Percentiles rank a stretch among this genome's conserved stretches.
These are phyloP conservation scores for Globisporangium cederbergense DNA, from an alignment of 352 stramenopile genomes.

Conservation along the genomic window DNA sequence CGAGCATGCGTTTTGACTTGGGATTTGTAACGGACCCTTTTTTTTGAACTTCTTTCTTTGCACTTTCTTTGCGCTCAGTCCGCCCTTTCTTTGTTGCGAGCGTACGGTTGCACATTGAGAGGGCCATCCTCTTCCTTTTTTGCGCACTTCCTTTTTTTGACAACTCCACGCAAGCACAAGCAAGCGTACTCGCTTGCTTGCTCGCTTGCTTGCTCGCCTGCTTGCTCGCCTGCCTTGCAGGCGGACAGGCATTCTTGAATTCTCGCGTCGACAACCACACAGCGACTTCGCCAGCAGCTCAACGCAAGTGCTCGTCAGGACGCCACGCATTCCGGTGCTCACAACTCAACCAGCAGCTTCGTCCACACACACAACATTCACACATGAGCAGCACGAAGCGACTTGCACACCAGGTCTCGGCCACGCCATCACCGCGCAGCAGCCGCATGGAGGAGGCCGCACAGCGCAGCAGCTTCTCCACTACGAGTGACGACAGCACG, in stretches of 20 bases:
- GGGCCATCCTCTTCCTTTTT: background rate
- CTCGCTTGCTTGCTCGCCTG: too few relatives aligned
- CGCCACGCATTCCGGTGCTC: background rate
- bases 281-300: background rate
- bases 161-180: background rate
- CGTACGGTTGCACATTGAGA: background rate
- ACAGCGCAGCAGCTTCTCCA: slow-evolving; percentile 9
- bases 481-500: slow-evolving; percentile 1
- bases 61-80: too few relatives aligned
- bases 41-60: background rate
- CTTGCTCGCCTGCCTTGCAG: background rate
- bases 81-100: background rate
- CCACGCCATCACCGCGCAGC: slow-evolving; percentile 16
- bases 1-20: background rate
- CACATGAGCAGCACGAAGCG: slow-evolving; percentile 18
- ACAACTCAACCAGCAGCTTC: background rate
- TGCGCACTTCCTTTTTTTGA: slow-evolving; percentile 1
- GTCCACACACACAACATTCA: background rate
- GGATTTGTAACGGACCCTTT: background rate
- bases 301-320: too few relatives aligned
- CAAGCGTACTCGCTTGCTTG: too few relatives aligned
- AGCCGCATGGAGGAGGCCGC: slow-evolving; percentile 8
- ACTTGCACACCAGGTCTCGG: slow-evolving; percentile 18
- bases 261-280: background rate
- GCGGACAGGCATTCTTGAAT: slow-evolving; percentile 9